Percentiles rank a stretch among this genome's conserved stretches.
Evolutionary conservation across 2,329 filamentous ascomycete species (phyloP).

Genomic region (Cryphonectria carpinicola): DNA sequence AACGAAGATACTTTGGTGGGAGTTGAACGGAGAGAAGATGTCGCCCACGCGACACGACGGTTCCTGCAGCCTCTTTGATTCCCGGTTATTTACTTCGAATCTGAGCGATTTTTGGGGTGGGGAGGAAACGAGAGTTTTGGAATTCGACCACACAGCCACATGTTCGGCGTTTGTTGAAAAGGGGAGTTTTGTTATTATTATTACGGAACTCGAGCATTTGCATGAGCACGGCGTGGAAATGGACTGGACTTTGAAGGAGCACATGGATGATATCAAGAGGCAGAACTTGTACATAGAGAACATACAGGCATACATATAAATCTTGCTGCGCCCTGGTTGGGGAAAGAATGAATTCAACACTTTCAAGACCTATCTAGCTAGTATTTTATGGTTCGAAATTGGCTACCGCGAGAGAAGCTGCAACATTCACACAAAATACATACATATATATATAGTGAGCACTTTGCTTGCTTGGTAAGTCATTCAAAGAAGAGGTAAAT

Average conservation of each 20-base stretch:
- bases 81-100: not conserved
- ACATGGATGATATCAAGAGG: not conserved
- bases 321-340: not conserved
- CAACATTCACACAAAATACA: too few relatives aligned
- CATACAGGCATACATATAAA: not conserved
- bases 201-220: conserved; percentile 6
- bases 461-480: too few relatives aligned
- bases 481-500: too few relatives aligned
- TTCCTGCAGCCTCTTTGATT: not conserved
- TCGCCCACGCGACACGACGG: conserved; percentile 14
- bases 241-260: not conserved
- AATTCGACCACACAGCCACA: not conserved
- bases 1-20: not conserved
- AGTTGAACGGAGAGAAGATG: not conserved
- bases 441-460: too few relatives aligned
- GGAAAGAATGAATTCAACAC: not conserved
- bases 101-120: not conserved
- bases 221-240: conserved; percentile 22
- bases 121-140: not conserved
- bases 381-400: too few relatives aligned
- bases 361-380: not conserved
- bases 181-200: not conserved
- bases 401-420: not conserved
- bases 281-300: conserved; percentile 7
- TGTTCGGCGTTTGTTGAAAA: not conserved